phyloP scores from a whole-genome alignment of 2,329 filamentous ascomycete genomes.

The Lasiodiplodia gonubiensis region DNA sequence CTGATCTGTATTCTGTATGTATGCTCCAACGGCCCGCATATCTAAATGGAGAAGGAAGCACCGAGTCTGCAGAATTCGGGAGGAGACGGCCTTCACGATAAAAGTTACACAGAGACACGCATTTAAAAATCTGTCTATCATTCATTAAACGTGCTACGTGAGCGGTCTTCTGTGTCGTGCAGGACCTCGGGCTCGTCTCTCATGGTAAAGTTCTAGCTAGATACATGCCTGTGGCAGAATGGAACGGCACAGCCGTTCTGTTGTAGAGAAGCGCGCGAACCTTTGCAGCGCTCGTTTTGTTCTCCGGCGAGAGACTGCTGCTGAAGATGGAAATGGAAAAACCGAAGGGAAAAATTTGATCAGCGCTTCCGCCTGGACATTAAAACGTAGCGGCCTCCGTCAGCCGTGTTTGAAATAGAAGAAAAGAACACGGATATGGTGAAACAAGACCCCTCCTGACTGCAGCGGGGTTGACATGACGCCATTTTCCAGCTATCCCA shows the following conservation, averaged over 20 bases:
- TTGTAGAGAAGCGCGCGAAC: too few relatives aligned
- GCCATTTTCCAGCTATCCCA: constrained; percentile 21
- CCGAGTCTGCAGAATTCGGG: background rate
- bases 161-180: constrained; percentile 9
- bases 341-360: background rate
- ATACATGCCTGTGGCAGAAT: background rate
- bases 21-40: background rate
- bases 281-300: background rate
- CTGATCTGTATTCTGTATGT: too few relatives aligned
- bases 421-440: constrained; percentile 13
- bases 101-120: background rate
- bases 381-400: constrained; percentile 20
- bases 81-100: background rate
- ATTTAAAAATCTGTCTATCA: background rate
- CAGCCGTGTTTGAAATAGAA: background rate
- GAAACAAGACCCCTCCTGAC: constrained; percentile 16
- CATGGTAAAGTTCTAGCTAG: constrained; percentile 11
- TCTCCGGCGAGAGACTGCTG: background rate
- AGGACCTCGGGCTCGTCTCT: constrained; percentile 4
- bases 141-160: constrained; percentile 23
- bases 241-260: constrained; percentile 12
- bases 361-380: constrained; percentile 8
- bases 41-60: background rate
- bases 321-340: background rate
- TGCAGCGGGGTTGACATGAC: constrained; percentile 8